Conservation (phyloP, 2,329 filamentous ascomycete species). For the Tetracladium maxilliforme region DNA sequence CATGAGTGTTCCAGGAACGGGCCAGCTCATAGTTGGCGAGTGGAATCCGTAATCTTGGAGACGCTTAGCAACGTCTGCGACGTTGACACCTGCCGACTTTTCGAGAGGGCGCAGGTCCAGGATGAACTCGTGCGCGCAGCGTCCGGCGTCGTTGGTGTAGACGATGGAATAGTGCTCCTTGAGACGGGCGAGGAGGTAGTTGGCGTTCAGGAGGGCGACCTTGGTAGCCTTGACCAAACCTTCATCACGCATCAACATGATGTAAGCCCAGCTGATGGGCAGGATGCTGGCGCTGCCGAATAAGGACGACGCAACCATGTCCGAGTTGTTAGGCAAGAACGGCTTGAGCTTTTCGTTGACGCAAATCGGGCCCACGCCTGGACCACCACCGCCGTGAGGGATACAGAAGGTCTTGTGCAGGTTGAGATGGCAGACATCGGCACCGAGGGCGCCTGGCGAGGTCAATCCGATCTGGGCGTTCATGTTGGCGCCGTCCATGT, state of each 20-base stretch:
- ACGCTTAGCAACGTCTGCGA: constrained; percentile 90
- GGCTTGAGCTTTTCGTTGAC: constrained; percentile 69
- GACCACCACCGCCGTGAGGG: constrained; percentile 86
- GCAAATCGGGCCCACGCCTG: constrained; percentile 86
- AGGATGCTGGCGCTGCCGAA: constrained; percentile 86
- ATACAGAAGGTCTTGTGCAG: constrained; percentile 99
- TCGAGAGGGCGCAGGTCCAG: constrained; percentile 78
- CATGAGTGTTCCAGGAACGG: constrained; percentile 90
- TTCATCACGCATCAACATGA: constrained; percentile 70
- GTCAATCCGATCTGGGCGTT: constrained; percentile 94
- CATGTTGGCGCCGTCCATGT: constrained; percentile 99
- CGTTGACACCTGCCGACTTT: constrained; percentile 70
- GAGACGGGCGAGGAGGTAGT: constrained; percentile 85
- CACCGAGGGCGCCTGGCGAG: constrained; percentile 87
- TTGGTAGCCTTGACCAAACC: constrained; percentile 83
- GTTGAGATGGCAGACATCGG: constrained; percentile 93
- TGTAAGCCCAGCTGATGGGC: constrained; percentile 90
- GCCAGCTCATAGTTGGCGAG: constrained; percentile 94
- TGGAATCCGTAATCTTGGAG: constrained; percentile 97
- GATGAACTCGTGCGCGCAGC: constrained; percentile 96
- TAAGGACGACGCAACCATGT: constrained; percentile 63
- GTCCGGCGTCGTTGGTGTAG: constrained; percentile 80
- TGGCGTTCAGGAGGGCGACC: constrained; percentile 87
- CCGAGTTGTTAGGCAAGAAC: constrained; percentile 57
- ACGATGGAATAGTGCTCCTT: constrained; percentile 77